Conservation (phyloP, 257 asterid genomes). For the Solanum clarkiae region DNA sequence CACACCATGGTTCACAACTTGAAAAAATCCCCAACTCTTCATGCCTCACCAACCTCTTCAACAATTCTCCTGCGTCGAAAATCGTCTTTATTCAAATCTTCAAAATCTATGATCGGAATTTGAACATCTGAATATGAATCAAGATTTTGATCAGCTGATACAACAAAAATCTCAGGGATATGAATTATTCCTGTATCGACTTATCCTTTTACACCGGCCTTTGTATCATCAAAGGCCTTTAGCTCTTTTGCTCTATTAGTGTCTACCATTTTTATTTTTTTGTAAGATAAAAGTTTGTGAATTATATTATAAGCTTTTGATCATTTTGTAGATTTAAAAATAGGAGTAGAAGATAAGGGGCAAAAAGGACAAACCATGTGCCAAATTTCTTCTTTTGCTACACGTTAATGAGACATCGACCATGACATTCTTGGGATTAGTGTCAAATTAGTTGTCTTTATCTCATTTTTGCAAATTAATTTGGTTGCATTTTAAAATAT, state of each 20-base stretch:
- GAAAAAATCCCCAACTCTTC: conserved; percentile 6
- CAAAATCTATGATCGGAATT: neutral
- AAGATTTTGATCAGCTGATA: neutral
- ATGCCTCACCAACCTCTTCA: neutral
- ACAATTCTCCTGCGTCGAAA: neutral
- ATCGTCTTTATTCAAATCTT: neutral
- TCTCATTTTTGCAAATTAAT: too few species aligned
- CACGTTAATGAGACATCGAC: too few species aligned
- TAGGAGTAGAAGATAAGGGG: neutral
- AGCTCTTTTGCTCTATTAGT: neutral
- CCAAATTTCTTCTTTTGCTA: neutral
- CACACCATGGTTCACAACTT: conserved; percentile 4
- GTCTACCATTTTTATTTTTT: neutral
- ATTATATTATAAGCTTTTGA: neutral
- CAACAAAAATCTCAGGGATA: neutral
- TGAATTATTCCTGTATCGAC: neutral
- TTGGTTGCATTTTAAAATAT: too few species aligned
- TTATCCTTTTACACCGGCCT: conserved; percentile 1
- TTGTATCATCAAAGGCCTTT: neutral
- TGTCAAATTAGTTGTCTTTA: neutral
- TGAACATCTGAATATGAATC: neutral
- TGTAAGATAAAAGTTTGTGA: neutral
- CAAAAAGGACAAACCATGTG: neutral
- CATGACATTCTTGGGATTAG: rapidly evolving
- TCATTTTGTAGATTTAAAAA: neutral